Percentiles rank a stretch among this genome's conserved stretches.
Evolutionary conservation across 148 eudicot species (phyloP).

Genomic region (Limonium bicolor): DNA sequence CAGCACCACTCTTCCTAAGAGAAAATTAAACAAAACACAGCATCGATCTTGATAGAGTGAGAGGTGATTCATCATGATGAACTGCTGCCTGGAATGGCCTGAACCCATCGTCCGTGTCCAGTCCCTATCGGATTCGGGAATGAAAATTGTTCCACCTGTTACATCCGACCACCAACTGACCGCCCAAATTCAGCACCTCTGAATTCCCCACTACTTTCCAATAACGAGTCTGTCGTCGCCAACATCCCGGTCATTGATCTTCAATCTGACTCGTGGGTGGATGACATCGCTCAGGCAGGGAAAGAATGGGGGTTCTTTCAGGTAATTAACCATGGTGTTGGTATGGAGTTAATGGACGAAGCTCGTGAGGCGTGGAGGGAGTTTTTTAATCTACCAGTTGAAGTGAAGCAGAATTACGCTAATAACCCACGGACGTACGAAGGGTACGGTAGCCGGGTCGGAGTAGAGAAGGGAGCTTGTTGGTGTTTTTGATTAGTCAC

Average conservation of each 20-base stretch:
- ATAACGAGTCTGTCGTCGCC: background rate
- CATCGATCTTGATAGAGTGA: too few relatives aligned
- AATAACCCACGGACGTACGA: constrained; percentile 69
- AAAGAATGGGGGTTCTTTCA: constrained; percentile 83
- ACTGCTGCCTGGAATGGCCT: too few relatives aligned
- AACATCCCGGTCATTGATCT: constrained; percentile 68
- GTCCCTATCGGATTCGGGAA: constrained; percentile 53
- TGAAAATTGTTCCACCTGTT: constrained; percentile 32
- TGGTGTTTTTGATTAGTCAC: too few relatives aligned
- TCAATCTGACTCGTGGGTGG: too few relatives aligned
- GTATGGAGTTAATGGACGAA: constrained; percentile 42
- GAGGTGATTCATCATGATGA: too few relatives aligned
- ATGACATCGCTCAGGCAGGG: constrained; percentile 35
- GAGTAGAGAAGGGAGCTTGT: constrained; percentile 79
- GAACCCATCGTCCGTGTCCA: constrained; percentile 87
- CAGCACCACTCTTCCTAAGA: too few relatives aligned
- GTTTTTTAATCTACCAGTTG: constrained; percentile 74
- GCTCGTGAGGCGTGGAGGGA: constrained; percentile 53
- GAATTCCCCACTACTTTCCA: too few relatives aligned
- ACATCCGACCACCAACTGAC: constrained; percentile 37
- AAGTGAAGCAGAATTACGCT: constrained; percentile 46
- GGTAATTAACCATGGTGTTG: constrained; percentile 60
- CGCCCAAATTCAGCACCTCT: constrained; percentile 26
- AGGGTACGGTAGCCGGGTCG: constrained; percentile 85
- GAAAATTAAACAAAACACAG: too few relatives aligned